A percentile compares a stretch with the other conserved stretches of the same genome.
These are phyloP conservation scores for Arthroderma sp. DNA, from an alignment of 2,329 filamentous ascomycete species.

Conservation along the genomic window DNA sequence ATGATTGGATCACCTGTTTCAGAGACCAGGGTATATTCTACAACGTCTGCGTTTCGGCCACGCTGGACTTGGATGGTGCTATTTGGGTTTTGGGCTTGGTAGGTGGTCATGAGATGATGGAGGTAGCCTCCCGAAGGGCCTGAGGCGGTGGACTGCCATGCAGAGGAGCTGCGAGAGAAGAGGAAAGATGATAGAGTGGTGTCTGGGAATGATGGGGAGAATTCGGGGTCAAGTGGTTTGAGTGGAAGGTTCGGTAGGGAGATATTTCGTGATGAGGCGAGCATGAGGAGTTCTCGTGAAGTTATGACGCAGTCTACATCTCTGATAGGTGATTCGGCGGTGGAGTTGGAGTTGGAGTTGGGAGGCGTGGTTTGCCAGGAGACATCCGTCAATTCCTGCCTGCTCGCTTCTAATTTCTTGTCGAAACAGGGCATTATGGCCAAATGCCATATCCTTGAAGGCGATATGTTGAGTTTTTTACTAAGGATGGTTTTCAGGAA, in stretches of 20 bases:
- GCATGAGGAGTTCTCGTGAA: slow-evolving; percentile 81
- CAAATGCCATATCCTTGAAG: slow-evolving; percentile 80
- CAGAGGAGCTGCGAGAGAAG: slow-evolving; percentile 41
- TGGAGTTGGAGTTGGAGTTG: slow-evolving; percentile 25
- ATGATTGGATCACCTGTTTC: slow-evolving; percentile 47
- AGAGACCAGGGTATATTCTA: slow-evolving; percentile 63
- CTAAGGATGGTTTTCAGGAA: slow-evolving; percentile 78
- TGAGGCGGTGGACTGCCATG: slow-evolving; percentile 38
- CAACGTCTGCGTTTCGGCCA: slow-evolving; percentile 80
- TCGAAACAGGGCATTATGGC: slow-evolving; percentile 98
- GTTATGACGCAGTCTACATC: slow-evolving; percentile 98
- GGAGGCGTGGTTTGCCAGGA: slow-evolving; percentile 43
- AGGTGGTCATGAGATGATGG: slow-evolving; percentile 65
- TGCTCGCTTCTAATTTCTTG: slow-evolving; percentile 93
- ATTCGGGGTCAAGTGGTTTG: slow-evolving; percentile 36
- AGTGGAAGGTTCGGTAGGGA: slow-evolving; percentile 61
- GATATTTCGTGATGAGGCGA: slow-evolving; percentile 67
- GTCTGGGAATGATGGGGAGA: slow-evolving; percentile 57
- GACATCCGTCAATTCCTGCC: slow-evolving; percentile 75
- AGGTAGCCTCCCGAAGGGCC: slow-evolving; percentile 85
- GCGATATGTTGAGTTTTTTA: slow-evolving; percentile 55
- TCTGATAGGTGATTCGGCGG: slow-evolving; percentile 41
- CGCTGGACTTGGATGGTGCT: slow-evolving; percentile 57
- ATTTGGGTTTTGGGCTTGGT: slow-evolving; percentile 57
- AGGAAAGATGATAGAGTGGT: slow-evolving; percentile 56